phyloP scores from a whole-genome alignment of 2,329 filamentous ascomycete species.

The Colletotrichum godetiae region DNA sequence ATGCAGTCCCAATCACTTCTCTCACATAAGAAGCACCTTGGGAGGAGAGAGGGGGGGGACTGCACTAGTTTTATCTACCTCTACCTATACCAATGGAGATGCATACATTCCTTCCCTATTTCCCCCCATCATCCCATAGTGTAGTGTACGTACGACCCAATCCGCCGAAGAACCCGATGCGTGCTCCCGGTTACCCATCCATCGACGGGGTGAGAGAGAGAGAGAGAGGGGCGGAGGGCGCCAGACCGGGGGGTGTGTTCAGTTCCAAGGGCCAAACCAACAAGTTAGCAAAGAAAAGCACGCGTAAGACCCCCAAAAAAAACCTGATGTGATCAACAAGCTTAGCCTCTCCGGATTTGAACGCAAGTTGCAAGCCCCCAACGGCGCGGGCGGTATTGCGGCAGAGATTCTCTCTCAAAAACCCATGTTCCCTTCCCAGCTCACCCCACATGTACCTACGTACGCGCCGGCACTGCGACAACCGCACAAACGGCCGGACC shows the following conservation, averaged over 20 bases:
- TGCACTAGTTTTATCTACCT: slow-evolving; percentile 14
- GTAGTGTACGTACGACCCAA: too few relatives aligned
- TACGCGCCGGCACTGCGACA: slow-evolving; percentile 15
- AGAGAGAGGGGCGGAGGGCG: not conserved
- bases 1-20: not conserved
- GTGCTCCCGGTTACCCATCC: slow-evolving; percentile 5
- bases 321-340: not conserved
- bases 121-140: not conserved
- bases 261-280: slow-evolving; percentile 2
- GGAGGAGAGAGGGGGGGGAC: not conserved
- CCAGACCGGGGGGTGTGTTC: not conserved
- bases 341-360: slow-evolving; percentile 9
- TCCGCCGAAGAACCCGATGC: slow-evolving; percentile 13
- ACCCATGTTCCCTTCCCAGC: not conserved
- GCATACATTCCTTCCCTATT: not conserved
- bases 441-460: not conserved
- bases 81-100: not conserved
- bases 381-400: not conserved
- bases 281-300: not conserved
- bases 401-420: not conserved
- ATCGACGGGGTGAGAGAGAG: too few relatives aligned
- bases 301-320: not conserved
- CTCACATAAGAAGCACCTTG: not conserved
- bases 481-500: not conserved
- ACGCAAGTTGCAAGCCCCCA: not conserved